Conservation (phyloP, 2,329 filamentous ascomycete species). For the Acrocalymma vagum region DNA sequence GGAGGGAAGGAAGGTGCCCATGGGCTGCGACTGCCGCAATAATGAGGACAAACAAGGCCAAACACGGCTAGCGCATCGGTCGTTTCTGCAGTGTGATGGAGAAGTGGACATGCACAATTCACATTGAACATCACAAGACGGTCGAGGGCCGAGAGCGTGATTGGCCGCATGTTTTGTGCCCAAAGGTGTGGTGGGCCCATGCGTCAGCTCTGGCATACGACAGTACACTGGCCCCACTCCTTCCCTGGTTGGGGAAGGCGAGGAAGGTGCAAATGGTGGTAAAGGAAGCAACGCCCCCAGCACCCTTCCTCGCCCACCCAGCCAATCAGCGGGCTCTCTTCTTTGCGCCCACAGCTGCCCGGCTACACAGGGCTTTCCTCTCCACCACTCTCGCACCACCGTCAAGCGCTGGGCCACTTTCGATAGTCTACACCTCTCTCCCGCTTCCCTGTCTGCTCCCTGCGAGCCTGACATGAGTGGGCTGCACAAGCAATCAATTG, state of each 20-base stretch:
- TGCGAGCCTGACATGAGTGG: slow-evolving; percentile 32
- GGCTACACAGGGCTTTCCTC: slow-evolving; percentile 33
- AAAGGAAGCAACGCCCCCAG: no score
- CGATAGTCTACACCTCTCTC: slow-evolving; percentile 46
- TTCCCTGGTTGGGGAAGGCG: no score
- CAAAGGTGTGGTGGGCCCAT: no score
- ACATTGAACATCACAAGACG: slow-evolving; percentile 38
- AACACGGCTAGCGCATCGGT: no score
- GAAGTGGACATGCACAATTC: slow-evolving; percentile 32
- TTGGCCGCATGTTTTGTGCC: slow-evolving; percentile 39
- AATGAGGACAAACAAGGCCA: no score
- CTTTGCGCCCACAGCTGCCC: slow-evolving; percentile 22
- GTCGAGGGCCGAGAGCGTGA: slow-evolving; percentile 10
- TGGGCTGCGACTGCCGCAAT: slow-evolving; percentile 22
- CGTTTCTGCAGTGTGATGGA: slow-evolving; percentile 44
- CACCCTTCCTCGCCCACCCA: slow-evolving; percentile 31
- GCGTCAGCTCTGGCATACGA: no score
- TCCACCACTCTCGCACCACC: slow-evolving; percentile 42
- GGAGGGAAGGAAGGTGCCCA: slow-evolving; percentile 17
- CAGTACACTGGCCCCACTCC: no score
- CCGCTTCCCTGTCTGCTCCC: slow-evolving; percentile 34
- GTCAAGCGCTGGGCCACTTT: slow-evolving; percentile 45
- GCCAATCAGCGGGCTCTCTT: slow-evolving; percentile 24
- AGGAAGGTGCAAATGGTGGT: no score
- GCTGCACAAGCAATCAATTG: slow-evolving; percentile 45